Base-by-base conservation (phyloP, 768 basidiomycete genomes). In the Clathrus columnatus region DNA sequence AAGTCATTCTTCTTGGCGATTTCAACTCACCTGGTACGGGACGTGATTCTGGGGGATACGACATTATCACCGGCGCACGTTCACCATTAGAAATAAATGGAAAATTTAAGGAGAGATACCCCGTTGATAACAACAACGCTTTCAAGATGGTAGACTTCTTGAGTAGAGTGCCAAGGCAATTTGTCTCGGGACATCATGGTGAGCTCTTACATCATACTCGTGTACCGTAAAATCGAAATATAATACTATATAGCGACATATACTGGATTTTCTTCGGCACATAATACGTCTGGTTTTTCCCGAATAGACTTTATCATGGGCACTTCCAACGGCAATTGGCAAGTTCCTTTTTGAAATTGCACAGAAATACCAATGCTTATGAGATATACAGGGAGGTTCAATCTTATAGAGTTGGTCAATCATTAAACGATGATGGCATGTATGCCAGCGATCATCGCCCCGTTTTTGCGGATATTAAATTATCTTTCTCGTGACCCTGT, bases 401-500 rank as follows among this genome's bases (percentile, higher is more conserved):
- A 8, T 63, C 58, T 6, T 75, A 74, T 60, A 69, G 71, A 45
- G 77, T 77, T 18, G 72, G 61, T 10, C 67, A 69, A 1, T 67
- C 72, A 3, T 63, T 75, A 16, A 69, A 72, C 4, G 79, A 81
- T 54, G 78, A 80, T 52, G 80, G 80, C 1, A 61, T 77, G 17
- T 68, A 79, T 50, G 73, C 73, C 5, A 82, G 80, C 57, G 80
- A 82, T 61, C 80, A 82, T 61, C 73, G 80, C 0, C 80, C 77
- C 2, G 76, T 80, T 7, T 75, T 79, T 58, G 70, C 68, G 10
- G 77, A 79, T 51, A 57, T 77, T 26, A 36, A n/a, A n/a, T n/a
- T n/a, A n/a, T n/a, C n/a, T n/a, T n/a, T 32, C 52, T n/a, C n/a
- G n/a, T n/a, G n/a, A n/a, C n/a, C n/a, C n/a, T n/a, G n/a, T n/a